Conservation (phyloP, 345 rosid species). For the Eucalyptus globulus region DNA sequence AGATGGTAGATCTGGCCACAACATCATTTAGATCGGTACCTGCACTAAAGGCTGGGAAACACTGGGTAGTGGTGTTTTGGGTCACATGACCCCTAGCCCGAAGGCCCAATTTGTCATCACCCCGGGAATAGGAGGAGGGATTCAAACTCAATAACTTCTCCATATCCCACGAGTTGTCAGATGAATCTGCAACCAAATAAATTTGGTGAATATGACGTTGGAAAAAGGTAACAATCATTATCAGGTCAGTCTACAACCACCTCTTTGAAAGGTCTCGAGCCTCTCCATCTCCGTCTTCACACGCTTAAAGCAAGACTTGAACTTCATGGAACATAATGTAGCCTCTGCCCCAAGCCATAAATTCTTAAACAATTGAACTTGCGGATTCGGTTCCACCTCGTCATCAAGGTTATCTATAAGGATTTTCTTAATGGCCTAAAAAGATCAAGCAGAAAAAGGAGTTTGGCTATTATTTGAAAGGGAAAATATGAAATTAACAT, state of each 20-base stretch:
- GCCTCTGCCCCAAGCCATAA: slow-evolving; percentile 98
- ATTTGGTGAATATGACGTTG: neutral
- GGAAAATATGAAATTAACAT: neutral
- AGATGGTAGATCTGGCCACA: neutral
- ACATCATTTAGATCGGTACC: neutral
- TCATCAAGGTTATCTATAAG: slow-evolving; percentile 52
- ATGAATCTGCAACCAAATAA: neutral
- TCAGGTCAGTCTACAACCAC: slow-evolving; percentile 13
- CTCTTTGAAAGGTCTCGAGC: slow-evolving; percentile 6
- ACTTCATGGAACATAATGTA: slow-evolving; percentile 53
- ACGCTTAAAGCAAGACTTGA: slow-evolving; percentile 55
- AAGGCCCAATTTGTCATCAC: neutral
- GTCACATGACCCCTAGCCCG: neutral
- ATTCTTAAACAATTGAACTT: slow-evolving; percentile 66
- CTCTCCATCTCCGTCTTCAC: slow-evolving; percentile 45
- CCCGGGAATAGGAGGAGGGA: neutral
- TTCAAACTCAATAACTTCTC: neutral
- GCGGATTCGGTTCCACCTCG: slow-evolving; percentile 38
- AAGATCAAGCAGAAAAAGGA: neutral
- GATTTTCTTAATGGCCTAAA: slow-evolving; percentile 67
- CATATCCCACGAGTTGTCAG: neutral
- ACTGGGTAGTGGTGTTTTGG: neutral
- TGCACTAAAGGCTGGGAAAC: neutral
- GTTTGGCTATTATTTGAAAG: neutral
- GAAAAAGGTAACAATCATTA: neutral